phyloP scores from a whole-genome alignment of 352 stramenopile species.

The Phytopythium montanum region DNA sequence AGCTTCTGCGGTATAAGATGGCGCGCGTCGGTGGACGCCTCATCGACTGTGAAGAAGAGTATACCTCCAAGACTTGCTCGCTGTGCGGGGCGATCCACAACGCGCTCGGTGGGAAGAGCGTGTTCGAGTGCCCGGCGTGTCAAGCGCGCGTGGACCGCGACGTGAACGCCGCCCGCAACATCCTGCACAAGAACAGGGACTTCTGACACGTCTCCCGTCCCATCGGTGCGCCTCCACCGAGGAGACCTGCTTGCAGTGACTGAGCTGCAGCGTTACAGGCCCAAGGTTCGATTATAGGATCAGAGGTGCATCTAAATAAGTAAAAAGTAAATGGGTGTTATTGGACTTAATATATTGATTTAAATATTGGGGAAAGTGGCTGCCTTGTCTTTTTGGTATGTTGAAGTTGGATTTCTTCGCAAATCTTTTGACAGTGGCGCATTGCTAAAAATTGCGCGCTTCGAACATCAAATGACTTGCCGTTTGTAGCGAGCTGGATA shows the following conservation, averaged over 20 bases:
- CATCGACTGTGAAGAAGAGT: constrained; percentile 16
- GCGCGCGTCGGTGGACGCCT: constrained; percentile 4
- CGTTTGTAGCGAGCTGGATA: no score
- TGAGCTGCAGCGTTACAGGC: not conserved
- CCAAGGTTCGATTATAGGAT: not conserved
- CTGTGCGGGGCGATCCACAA: constrained; percentile 6
- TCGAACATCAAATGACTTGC: no score
- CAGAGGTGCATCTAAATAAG: no score
- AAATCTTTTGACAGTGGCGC: no score
- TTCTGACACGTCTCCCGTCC: no score
- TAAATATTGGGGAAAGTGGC: no score
- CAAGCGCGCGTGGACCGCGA: constrained; percentile 2
- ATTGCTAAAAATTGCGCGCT: no score
- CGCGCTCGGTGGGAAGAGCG: constrained; percentile 3
- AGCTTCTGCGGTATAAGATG: constrained; percentile 15
- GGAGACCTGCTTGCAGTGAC: no score
- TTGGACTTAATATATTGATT: no score
- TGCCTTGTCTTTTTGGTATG: no score
- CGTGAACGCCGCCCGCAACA: constrained; percentile 9
- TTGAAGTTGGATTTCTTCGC: no score
- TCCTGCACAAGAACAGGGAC: constrained; percentile 11
- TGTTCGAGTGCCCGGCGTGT: constrained; percentile 6
- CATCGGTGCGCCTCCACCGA: not conserved
- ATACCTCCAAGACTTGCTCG: constrained; percentile 16
- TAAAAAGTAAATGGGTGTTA: no score